A percentile compares a stretch with the other conserved stretches of the same genome.
These are phyloP conservation scores for Gliomastix tumulicola DNA, from an alignment of 2,329 filamentous ascomycete species.

Conservation along the genomic window DNA sequence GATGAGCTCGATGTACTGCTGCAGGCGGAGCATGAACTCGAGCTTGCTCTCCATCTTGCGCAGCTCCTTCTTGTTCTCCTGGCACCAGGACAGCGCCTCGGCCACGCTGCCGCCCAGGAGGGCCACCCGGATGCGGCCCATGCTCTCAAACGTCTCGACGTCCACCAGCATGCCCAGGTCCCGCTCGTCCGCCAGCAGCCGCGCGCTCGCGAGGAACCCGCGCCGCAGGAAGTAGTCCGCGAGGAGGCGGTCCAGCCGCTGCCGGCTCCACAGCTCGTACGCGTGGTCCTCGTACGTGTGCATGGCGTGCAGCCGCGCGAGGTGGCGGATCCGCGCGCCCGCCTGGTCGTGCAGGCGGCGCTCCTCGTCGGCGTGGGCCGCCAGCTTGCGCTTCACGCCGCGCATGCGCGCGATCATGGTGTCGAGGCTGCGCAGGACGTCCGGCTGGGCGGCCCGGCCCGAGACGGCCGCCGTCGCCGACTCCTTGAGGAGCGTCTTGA, in stretches of 20 bases:
- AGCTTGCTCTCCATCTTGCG: conserved; percentile 83
- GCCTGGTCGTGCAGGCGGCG: conserved; percentile 67
- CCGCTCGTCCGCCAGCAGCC: conserved; percentile 66
- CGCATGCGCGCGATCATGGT: conserved; percentile 80
- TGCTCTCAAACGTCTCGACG: conserved; percentile 78
- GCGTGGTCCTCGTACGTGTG: conserved; percentile 81
- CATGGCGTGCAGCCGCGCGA: conserved; percentile 75
- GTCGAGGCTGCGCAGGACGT: conserved; percentile 76
- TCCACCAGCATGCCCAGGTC: conserved; percentile 78
- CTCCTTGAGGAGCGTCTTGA: conserved; percentile 56
- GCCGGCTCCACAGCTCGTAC: conserved; percentile 85
- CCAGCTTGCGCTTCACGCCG: conserved; percentile 81
- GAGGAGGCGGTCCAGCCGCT: conserved; percentile 73
- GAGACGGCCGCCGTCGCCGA: conserved; percentile 61
- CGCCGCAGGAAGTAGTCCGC: conserved; percentile 88
- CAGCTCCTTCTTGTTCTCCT: conserved; percentile 85
- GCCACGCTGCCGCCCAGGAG: conserved; percentile 63
- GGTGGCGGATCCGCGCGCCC: conserved; percentile 69
- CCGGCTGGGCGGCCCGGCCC: conserved; percentile 53
- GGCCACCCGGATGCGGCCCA: conserved; percentile 69
- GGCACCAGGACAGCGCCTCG: conserved; percentile 84
- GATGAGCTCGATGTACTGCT: conserved; percentile 92
- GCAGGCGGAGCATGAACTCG: conserved; percentile 87
- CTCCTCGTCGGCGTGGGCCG: conserved; percentile 72
- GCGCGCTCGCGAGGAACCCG: conserved; percentile 74